Evolutionary conservation across 345 rosid genomes (phyloP).

Genomic region (Murraya koenigii): DNA sequence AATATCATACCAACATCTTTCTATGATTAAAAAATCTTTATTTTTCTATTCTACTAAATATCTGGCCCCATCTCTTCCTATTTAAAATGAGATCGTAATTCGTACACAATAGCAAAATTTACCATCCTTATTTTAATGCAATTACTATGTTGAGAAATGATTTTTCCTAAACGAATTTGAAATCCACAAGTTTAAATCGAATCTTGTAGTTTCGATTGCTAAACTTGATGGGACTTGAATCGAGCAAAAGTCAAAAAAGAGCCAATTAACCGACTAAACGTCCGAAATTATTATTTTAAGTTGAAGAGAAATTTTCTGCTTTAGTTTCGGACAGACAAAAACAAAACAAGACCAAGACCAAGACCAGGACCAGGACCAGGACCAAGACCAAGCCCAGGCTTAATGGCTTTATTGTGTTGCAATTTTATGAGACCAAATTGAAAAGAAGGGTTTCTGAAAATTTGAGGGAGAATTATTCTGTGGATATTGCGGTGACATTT

Average conservation of each 20-base stretch:
- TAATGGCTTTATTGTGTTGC: constrained; percentile 18
- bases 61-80: fast-evolving
- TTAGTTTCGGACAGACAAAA: neutral
- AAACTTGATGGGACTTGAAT: neutral
- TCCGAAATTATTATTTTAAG: neutral
- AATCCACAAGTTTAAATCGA: too few species aligned
- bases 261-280: constrained; percentile 10
- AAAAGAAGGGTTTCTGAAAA: neutral
- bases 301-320: constrained; percentile 4
- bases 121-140: too few species aligned
- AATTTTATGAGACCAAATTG: constrained; percentile 12
- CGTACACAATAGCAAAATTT: too few species aligned
- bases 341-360: neutral
- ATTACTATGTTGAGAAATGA: too few species aligned
- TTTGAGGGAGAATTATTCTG: neutral
- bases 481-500: neutral
- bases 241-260: constrained; percentile 6
- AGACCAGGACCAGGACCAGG: neutral
- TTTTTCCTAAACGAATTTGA: too few species aligned
- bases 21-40: too few species aligned
- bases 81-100: too few species aligned
- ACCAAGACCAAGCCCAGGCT: neutral
- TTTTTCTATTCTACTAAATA: too few species aligned
- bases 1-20: too few species aligned
- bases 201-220: too few species aligned